These are phyloP conservation scores for Laetiporus sulphureus DNA, from an alignment of 1,284 basidiomycete species.

Conservation along the genomic window DNA sequence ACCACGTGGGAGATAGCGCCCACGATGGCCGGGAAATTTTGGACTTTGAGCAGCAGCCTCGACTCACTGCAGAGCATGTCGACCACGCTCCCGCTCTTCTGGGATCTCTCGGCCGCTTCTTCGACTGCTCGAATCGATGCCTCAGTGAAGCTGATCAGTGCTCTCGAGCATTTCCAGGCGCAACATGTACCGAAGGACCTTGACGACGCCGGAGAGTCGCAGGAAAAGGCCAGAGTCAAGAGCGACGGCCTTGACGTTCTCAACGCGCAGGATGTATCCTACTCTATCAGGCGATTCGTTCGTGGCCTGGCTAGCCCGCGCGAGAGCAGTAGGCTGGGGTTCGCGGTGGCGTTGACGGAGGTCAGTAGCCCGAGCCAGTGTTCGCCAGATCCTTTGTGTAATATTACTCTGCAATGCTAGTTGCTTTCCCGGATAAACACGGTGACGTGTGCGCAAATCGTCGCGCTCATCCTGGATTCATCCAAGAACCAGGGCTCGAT, in stretches of 20 bases:
- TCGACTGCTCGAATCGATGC: conserved; percentile 80
- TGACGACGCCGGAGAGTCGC: conserved; percentile 32
- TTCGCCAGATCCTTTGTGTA: not conserved
- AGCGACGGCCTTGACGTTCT: conserved; percentile 45
- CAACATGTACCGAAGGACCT: conserved; percentile 42
- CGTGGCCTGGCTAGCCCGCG: conserved; percentile 87
- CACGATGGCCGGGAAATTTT: conserved; percentile 12
- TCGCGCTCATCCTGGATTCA: conserved; percentile 65
- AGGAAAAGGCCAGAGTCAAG: conserved; percentile 28
- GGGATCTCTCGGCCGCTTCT: conserved; percentile 84
- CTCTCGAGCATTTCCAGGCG: conserved; percentile 79
- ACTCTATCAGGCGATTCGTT: conserved; percentile 79
- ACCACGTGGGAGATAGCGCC: too few relatives aligned
- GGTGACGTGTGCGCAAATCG: conserved; percentile 70
- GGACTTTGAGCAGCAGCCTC: conserved; percentile 1
- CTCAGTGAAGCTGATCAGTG: conserved; percentile 76
- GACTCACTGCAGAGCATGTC: conserved; percentile 42
- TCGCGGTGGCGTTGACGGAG: conserved; percentile 94
- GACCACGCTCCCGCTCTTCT: conserved; percentile 87
- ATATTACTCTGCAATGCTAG: conserved; percentile 33
- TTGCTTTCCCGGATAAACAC: conserved; percentile 77
- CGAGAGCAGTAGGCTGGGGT: conserved; percentile 90
- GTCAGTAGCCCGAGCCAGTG: conserved; percentile 37
- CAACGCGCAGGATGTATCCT: conserved; percentile 86
- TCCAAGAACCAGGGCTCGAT: conserved; percentile 67